These are phyloP conservation scores for Pichia sp. DNA, from an alignment of 1,139 yeast species.

Conservation along the genomic window DNA sequence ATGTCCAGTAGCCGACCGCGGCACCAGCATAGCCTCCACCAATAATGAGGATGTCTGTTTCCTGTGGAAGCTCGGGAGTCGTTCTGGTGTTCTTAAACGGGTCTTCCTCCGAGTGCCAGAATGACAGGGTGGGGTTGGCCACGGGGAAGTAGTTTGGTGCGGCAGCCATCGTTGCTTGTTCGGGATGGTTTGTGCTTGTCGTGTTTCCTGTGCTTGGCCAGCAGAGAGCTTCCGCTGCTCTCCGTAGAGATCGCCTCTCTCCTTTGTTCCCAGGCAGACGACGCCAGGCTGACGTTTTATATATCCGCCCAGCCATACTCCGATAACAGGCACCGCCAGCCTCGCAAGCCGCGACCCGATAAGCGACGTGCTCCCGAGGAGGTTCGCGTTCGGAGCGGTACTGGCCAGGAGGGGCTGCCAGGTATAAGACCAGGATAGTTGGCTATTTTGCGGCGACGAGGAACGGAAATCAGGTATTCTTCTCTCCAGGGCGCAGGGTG, in stretches of 20 bases:
- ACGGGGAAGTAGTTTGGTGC: conserved; percentile 20
- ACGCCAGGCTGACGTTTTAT: not conserved
- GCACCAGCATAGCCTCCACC: conserved; percentile 42
- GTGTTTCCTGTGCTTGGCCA: too few relatives aligned
- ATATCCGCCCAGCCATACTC: not conserved
- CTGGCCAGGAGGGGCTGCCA: not conserved
- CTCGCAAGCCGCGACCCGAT: not conserved
- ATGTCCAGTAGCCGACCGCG: conserved; percentile 33
- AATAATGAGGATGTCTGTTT: conserved; percentile 32
- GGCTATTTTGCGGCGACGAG: not conserved
- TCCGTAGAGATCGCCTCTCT: too few relatives aligned
- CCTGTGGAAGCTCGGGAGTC: conserved; percentile 22
- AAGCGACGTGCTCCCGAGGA: not conserved
- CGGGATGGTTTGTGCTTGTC: not conserved
- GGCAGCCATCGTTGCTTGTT: not conserved
- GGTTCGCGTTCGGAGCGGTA: not conserved
- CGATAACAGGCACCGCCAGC: not conserved
- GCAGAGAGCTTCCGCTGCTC: too few relatives aligned
- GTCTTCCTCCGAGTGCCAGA: conserved; percentile 26
- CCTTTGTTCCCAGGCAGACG: not conserved
- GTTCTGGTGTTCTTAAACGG: conserved; percentile 22
- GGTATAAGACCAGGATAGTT: not conserved
- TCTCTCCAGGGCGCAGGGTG: too few relatives aligned
- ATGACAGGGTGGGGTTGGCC: conserved; percentile 10
- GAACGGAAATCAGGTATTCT: too few relatives aligned